Evolutionary conservation across 129 eudicot species (phyloP).

Genomic region (Saposhnikovia divaricata): DNA sequence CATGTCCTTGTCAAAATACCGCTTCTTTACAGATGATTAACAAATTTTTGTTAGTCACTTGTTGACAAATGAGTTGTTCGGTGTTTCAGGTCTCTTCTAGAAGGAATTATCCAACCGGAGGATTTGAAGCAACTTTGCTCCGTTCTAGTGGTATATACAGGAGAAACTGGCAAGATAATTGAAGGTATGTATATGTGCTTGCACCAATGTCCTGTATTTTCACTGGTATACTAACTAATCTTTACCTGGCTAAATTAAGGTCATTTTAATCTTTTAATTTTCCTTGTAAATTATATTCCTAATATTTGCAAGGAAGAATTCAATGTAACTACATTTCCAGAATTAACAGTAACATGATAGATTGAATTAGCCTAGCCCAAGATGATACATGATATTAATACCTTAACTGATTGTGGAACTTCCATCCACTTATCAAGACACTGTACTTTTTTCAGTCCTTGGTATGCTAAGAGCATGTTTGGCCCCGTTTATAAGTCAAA

Average conservation of each 20-base stretch:
- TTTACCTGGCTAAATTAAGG: neutral
- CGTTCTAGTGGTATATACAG: conserved; percentile 72
- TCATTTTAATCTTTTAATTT: neutral
- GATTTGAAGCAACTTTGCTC: conserved; percentile 90
- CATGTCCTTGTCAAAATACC: neutral
- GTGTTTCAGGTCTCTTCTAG: conserved; percentile 73
- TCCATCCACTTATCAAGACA: neutral
- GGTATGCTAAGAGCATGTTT: too few species aligned
- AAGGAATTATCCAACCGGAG: conserved; percentile 78
- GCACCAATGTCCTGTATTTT: neutral
- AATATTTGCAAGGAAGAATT: too few species aligned
- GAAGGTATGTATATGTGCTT: conserved; percentile 39
- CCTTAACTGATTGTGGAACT: neutral
- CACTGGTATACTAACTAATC: neutral
- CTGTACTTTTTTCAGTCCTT: neutral
- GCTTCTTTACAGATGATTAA: neutral
- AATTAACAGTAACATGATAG: neutral
- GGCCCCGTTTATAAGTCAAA: too few species aligned
- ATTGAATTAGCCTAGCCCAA: neutral
- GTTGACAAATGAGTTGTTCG: conserved; percentile 18
- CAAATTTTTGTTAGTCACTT: neutral
- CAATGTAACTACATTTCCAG: neutral
- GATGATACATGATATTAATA: neutral
- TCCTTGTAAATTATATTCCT: too few species aligned
- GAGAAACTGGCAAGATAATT: conserved; percentile 69